A percentile compares a stretch with the other conserved stretches of the same genome.
These are phyloP conservation scores for Mycotypha africana DNA, from an alignment of 371 early-diverging fungal genomes.

Conservation along the genomic window DNA sequence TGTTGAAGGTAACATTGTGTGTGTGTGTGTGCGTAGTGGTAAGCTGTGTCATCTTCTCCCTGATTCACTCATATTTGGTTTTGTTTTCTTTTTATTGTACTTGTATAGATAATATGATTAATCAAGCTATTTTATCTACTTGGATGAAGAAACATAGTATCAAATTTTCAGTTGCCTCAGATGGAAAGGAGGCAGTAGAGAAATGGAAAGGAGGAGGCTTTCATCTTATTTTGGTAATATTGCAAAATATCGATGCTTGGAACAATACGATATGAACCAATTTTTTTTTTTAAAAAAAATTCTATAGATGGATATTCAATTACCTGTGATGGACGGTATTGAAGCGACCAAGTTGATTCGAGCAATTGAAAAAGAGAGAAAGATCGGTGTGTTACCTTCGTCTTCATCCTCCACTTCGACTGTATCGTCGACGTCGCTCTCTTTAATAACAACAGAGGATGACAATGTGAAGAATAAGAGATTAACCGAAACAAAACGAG, in stretches of 20 bases:
- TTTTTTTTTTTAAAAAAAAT: too few relatives aligned
- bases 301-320: conserved; percentile 75
- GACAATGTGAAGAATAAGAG: too few relatives aligned
- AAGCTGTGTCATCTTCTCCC: too few relatives aligned
- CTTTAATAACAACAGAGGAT: conserved; percentile 1
- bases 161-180: conserved; percentile 62
- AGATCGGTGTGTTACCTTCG: conserved; percentile 51
- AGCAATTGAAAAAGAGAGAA: conserved; percentile 55
- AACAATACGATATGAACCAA: too few relatives aligned
- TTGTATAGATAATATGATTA: conserved; percentile 66
- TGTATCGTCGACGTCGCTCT: conserved; percentile 4
- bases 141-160: conserved; percentile 75
- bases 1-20: conserved; percentile 75
- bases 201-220: conserved; percentile 68
- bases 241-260: too few relatives aligned
- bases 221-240: conserved; percentile 69
- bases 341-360: conserved; percentile 74
- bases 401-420: neutral
- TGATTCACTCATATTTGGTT: neutral
- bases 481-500: too few relatives aligned
- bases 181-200: conserved; percentile 75
- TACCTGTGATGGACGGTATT: conserved; percentile 82
- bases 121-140: conserved; percentile 66
- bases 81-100: too few relatives aligned
- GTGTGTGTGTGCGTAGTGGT: too few relatives aligned